phyloP scores from a whole-genome alignment of 345 rosid genomes.

The Salix exigua region DNA sequence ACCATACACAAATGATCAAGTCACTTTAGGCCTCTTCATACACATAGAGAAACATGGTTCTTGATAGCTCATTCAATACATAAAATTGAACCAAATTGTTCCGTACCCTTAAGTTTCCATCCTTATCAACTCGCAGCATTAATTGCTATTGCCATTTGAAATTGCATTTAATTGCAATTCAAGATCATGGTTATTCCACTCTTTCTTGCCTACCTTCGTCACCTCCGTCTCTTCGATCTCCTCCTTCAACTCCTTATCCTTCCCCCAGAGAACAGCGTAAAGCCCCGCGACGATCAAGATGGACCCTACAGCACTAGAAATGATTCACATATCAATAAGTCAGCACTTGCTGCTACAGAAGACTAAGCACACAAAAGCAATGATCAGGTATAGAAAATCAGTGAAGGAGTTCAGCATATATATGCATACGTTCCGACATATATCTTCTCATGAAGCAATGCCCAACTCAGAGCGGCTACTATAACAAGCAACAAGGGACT shows the following conservation, averaged over 20 bases:
- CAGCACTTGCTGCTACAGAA: background rate
- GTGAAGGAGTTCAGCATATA: background rate
- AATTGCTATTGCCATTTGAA: constrained; percentile 1
- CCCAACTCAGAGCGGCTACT: constrained; percentile 77
- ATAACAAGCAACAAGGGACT: constrained; percentile 70
- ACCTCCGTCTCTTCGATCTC: constrained; percentile 2
- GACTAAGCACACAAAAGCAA: background rate
- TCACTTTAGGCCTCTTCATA: no score
- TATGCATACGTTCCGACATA: constrained; percentile 67
- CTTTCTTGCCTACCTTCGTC: background rate
- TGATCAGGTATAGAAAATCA: background rate
- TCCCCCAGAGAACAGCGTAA: constrained; percentile 89
- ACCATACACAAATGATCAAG: no score
- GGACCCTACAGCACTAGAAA: constrained; percentile 60
- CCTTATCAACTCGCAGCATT: background rate
- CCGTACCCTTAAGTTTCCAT: background rate
- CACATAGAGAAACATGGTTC: no score
- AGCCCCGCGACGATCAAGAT: constrained; percentile 66
- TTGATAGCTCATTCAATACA: no score
- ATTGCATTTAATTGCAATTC: constrained; percentile 25
- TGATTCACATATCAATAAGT: background rate
- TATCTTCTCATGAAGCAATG: constrained; percentile 71
- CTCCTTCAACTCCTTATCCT: constrained; percentile 49
- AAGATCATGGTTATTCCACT: constrained; percentile 23
- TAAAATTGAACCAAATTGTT: background rate